Conservation (phyloP, 805 yeast species). For the Saturnispora ahearnii region DNA sequence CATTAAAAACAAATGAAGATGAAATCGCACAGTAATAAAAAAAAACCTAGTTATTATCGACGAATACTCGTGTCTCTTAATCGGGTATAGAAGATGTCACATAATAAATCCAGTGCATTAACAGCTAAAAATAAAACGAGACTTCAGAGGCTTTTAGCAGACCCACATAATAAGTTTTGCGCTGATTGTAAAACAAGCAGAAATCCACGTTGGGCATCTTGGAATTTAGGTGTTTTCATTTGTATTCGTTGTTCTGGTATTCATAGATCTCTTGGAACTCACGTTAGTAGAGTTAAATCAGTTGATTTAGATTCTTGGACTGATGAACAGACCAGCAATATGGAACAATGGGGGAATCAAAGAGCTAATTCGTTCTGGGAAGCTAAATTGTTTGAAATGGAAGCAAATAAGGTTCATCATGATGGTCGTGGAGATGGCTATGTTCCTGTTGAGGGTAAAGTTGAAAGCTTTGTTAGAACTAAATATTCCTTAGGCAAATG, state of each 20-base stretch:
- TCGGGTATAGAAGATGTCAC: constrained; percentile 8
- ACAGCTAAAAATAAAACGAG: constrained; percentile 56
- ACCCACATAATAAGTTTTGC: constrained; percentile 67
- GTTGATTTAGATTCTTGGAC: constrained; percentile 96
- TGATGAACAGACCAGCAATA: constrained; percentile 74
- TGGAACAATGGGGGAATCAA: constrained; percentile 82
- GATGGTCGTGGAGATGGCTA: constrained; percentile 42
- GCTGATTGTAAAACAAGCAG: constrained; percentile 86
- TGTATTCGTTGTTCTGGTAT: constrained; percentile 95
- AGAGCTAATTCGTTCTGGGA: constrained; percentile 84
- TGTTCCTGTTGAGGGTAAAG: constrained; percentile 73
- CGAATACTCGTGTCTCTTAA: not conserved
- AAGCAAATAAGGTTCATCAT: constrained; percentile 2
- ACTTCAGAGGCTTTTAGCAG: constrained; percentile 65
- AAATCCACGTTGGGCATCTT: constrained; percentile 97
- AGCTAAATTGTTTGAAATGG: constrained; percentile 31
- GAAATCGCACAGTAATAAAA: not conserved
- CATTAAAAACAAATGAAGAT: not conserved
- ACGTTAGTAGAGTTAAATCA: constrained; percentile 84
- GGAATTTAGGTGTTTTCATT: constrained; percentile 88
- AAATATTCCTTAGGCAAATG: constrained; percentile 89
- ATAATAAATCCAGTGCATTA: constrained; percentile 14
- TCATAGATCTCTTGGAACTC: constrained; percentile 93
- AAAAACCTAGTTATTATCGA: not conserved
- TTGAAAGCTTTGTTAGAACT: constrained; percentile 83